Percentiles rank a stretch among this genome's conserved stretches.
Conservation (phyloP, 139 green algal species). For the Coelastrella sp. region DNA sequence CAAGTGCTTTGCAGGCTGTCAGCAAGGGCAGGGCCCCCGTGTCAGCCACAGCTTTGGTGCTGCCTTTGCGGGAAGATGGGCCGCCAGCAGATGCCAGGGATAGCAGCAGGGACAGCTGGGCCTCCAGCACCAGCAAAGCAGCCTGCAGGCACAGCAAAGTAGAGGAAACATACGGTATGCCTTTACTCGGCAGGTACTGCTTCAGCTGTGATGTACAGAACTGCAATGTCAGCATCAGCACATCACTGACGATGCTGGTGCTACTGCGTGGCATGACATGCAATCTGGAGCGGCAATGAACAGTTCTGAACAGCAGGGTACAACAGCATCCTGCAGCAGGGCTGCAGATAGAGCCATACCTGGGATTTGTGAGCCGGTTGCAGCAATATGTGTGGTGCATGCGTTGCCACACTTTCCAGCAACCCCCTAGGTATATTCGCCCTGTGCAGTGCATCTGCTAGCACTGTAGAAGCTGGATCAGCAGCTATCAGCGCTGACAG, state of each 20-base stretch:
- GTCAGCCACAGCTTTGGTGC: conserved; percentile 69
- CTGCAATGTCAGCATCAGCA: too few relatives aligned
- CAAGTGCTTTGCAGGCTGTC: conserved; percentile 50
- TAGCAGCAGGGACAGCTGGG: conserved; percentile 76
- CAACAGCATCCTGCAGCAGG: too few relatives aligned
- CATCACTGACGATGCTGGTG: too few relatives aligned
- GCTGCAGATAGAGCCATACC: neutral
- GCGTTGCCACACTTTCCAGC: conserved; percentile 57
- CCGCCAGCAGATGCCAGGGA: conserved; percentile 59
- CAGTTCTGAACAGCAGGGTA: too few relatives aligned
- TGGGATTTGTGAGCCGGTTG: conserved; percentile 26
- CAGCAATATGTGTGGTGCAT: conserved; percentile 48
- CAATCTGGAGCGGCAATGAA: too few relatives aligned
- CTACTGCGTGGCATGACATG: too few relatives aligned
- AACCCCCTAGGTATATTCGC: conserved; percentile 64
- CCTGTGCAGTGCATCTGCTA: conserved; percentile 58
- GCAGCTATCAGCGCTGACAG: conserved; percentile 64
- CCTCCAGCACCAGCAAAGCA: conserved; percentile 65
- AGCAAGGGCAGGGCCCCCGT: conserved; percentile 63
- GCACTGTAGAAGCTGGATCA: conserved; percentile 45
- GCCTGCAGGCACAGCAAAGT: conserved; percentile 14
- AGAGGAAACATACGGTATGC: neutral
- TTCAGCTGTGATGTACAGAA: too few relatives aligned
- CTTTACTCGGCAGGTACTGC: too few relatives aligned
- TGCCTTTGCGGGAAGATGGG: conserved; percentile 30